Base-by-base conservation (phyloP, 2,329 filamentous ascomycete species). In the Phialophora chinensis region DNA sequence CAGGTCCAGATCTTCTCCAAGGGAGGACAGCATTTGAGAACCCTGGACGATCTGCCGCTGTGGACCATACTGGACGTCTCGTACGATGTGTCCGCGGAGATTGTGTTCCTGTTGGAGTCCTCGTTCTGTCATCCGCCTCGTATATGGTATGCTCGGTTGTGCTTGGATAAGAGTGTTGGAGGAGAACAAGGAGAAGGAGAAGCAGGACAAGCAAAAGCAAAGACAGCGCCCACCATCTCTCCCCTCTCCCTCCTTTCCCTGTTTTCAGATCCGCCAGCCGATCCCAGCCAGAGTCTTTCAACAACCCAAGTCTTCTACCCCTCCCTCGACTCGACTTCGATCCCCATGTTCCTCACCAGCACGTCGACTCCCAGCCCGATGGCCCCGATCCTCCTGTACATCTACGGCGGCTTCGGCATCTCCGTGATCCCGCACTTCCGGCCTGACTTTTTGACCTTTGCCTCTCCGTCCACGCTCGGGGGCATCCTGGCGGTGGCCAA, bases 391-490 rank as follows among this genome's bases (percentile, higher is more conserved):
- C 49, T 62, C n/a, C 49, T 62, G 2, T 62, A 62, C 50, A 54
- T 62, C 49, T 56, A 62, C 60, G 60, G 60, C 50, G 60, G 27
- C 29, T 23, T 62, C 27, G 60, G 50, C 20, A 25, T 64, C 23
- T 52, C 62, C 4, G 62, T 64, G n/a, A 59, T 64, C 35, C 62
- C 62, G 12, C 62, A 64, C 42, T 64, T 64, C 55, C 53, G 62
- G 10, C 14, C 62, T 20, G 62, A 64, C 53, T 64, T 64, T 14
- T 14, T 53, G 14, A 52, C 42, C 1, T 64, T 64, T 42, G 23
- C 59, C 20, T 38, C 25, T 17, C n/a, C 35, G 25, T 50, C 59
- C 54, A 35, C 33, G 11, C 7, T 14, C 6, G 44, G 29, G 6
- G 53, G 54, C n/a, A 58, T 47, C 35, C 23, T 64, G 25, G 62